Percentiles rank a stretch among this genome's conserved stretches.
These are phyloP conservation scores for Annulohypoxylon bovei DNA, from an alignment of 495 filamentous ascomycete species.

Conservation along the genomic window DNA sequence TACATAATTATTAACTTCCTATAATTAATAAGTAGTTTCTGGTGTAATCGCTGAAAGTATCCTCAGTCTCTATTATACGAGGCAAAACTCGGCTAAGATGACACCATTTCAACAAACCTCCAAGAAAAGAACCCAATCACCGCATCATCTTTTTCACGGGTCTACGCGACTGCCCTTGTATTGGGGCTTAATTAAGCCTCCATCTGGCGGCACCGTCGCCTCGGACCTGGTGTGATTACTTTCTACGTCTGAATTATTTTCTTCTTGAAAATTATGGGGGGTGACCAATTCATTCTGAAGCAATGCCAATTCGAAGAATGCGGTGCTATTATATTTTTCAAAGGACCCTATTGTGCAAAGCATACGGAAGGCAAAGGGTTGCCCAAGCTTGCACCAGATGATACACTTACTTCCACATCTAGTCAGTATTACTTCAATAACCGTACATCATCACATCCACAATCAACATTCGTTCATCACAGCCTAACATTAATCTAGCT, in stretches of 20 bases:
- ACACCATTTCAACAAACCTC: conserved; percentile 27
- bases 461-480: neutral
- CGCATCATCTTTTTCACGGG: conserved; percentile 19
- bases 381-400: neutral
- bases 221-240: conserved; percentile 5
- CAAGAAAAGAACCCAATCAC: conserved; percentile 19
- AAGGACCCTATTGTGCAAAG: conserved; percentile 25
- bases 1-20: conserved; percentile 12
- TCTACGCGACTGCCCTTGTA: conserved; percentile 10
- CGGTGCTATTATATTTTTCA: conserved; percentile 22
- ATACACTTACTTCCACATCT: neutral
- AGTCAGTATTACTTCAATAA: neutral
- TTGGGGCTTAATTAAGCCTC: conserved; percentile 27
- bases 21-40: conserved; percentile 12
- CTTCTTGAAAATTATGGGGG: conserved; percentile 19
- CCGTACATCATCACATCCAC: neutral
- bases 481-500: neutral
- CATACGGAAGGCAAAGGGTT: conserved; percentile 4
- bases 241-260: neutral
- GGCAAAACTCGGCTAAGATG: conserved; percentile 34
- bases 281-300: conserved; percentile 5
- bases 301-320: conserved; percentile 37
- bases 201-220: neutral
- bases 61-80: conserved; percentile 21
- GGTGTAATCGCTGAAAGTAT: conserved; percentile 21